Evolutionary conservation across 2,329 filamentous ascomycete genomes (phyloP).

Genomic region (Diatrype stigma): DNA sequence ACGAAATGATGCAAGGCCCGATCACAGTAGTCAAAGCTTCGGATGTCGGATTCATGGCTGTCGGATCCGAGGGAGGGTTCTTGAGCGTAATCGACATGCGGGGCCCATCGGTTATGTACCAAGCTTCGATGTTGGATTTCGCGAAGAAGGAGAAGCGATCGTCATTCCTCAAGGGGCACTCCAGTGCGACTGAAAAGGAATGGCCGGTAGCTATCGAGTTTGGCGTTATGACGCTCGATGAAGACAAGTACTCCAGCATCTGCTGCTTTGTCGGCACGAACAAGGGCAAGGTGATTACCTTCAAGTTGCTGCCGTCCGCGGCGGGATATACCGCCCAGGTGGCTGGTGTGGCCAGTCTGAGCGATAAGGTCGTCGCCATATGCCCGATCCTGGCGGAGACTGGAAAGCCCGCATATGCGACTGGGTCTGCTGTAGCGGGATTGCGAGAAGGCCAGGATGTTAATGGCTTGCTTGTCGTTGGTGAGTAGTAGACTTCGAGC

Average conservation of each 20-base stretch:
- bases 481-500: slow-evolving; percentile 35
- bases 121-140: slow-evolving; percentile 67
- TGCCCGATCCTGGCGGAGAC: slow-evolving; percentile 75
- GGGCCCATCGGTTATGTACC: slow-evolving; percentile 80
- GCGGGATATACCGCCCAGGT: slow-evolving; percentile 69
- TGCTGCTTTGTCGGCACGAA: slow-evolving; percentile 88
- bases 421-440: slow-evolving; percentile 68
- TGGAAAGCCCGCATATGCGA: slow-evolving; percentile 72
- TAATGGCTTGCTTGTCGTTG: slow-evolving; percentile 76
- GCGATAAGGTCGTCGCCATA: slow-evolving; percentile 70
- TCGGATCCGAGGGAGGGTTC: slow-evolving; percentile 78
- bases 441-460: slow-evolving; percentile 71
- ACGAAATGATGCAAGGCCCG: slow-evolving; percentile 78
- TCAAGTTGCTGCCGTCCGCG: slow-evolving; percentile 79
- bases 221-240: slow-evolving; percentile 86
- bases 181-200: slow-evolving; percentile 52
- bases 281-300: slow-evolving; percentile 76
- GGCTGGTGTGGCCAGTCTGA: slow-evolving; percentile 63
- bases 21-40: slow-evolving; percentile 78
- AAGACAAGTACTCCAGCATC: slow-evolving; percentile 94
- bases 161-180: slow-evolving; percentile 62
- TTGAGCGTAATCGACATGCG: slow-evolving; percentile 82
- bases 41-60: slow-evolving; percentile 88
- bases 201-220: slow-evolving; percentile 84
- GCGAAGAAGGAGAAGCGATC: slow-evolving; percentile 70